phyloP scores from a whole-genome alignment of 306 rosid genomes.

The Glycine tomentella region DNA sequence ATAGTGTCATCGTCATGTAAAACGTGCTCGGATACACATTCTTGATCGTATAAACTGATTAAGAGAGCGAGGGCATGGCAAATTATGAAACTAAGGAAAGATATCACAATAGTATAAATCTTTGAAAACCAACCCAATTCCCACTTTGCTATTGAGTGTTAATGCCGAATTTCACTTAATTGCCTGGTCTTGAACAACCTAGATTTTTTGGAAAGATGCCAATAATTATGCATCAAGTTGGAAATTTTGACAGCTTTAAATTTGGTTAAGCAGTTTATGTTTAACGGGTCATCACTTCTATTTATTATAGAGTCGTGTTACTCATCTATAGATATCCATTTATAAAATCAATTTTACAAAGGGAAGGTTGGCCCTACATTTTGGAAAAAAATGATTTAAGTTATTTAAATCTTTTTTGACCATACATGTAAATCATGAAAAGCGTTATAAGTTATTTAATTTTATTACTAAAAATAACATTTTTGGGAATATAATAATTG shows the following conservation, averaged over 20 bases:
- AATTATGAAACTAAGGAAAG: constrained; percentile 36
- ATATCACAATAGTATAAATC: constrained; percentile 17
- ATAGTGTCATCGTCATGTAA: constrained; percentile 46
- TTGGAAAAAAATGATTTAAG: no score
- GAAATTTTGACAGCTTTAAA: constrained; percentile 40
- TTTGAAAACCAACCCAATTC: constrained; percentile 48
- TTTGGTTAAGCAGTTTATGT: constrained; percentile 38
- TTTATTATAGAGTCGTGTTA: constrained; percentile 40
- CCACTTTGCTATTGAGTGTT: constrained; percentile 9
- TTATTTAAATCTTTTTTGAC: no score
- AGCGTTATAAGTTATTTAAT: no score
- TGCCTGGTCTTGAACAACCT: neutral
- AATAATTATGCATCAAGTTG: constrained; percentile 24
- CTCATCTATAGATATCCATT: neutral
- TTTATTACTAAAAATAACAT: no score
- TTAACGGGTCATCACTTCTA: constrained; percentile 25
- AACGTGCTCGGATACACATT: constrained; percentile 55
- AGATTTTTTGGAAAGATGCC: constrained; percentile 30
- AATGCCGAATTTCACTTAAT: neutral
- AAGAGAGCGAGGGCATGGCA: constrained; percentile 43
- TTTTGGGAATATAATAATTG: no score
- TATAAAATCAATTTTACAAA: no score
- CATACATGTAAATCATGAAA: no score
- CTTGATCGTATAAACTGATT: constrained; percentile 45
- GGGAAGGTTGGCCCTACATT: no score